Evolutionary conservation across 225 moss, liverwort and hornwort genomes (phyloP).

Genomic region (Bryoerythrophyllum caledonicum): DNA sequence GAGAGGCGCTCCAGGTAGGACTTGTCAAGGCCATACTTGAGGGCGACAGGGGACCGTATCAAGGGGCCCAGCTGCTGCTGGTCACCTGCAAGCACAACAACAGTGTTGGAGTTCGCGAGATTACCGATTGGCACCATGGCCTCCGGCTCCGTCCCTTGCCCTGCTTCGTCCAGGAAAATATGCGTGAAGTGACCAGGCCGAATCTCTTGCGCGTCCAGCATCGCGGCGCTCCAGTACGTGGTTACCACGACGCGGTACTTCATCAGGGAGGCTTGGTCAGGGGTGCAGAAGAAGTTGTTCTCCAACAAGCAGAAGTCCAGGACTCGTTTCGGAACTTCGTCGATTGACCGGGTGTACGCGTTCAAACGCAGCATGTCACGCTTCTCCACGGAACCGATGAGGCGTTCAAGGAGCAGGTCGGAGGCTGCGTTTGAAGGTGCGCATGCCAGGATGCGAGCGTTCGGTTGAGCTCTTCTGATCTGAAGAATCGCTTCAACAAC

Average conservation of each 20-base stretch:
- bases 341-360: constrained; percentile 54
- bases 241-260: constrained; percentile 54
- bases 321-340: constrained; percentile 39
- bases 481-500: constrained; percentile 68
- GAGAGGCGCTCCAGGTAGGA: constrained; percentile 60
- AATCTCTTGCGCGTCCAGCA: constrained; percentile 66
- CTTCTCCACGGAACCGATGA: constrained; percentile 51
- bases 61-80: constrained; percentile 60
- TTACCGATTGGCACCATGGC: constrained; percentile 63
- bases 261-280: constrained; percentile 48
- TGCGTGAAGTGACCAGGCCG: constrained; percentile 60
- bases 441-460: constrained; percentile 50
- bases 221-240: constrained; percentile 64
- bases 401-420: constrained; percentile 58
- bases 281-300: constrained; percentile 55
- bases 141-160: constrained; percentile 63
- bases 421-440: constrained; percentile 63
- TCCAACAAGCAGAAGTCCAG: constrained; percentile 48
- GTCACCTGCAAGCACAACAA: constrained; percentile 64
- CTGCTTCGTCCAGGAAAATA: constrained; percentile 67
- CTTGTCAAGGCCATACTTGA: constrained; percentile 57
- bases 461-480: constrained; percentile 44
- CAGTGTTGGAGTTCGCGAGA: constrained; percentile 48
- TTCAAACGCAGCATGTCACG: constrained; percentile 62
- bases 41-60: constrained; percentile 54